Conservation (phyloP, 1,139 yeast species). For the Arxiozyma bovina region DNA sequence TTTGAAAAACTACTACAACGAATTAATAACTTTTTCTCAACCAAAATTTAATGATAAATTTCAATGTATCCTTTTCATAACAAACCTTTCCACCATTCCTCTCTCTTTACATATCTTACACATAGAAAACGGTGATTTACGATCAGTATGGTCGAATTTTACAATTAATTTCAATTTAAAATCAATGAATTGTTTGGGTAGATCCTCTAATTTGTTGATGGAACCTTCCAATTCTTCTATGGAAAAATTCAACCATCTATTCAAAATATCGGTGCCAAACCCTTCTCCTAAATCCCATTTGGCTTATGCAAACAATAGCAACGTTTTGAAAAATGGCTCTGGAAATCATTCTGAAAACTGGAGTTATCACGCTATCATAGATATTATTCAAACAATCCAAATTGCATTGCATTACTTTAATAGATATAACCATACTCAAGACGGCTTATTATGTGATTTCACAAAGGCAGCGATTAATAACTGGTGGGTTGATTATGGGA, state of each 20-base stretch:
- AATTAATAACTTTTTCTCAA: slow-evolving; percentile 48
- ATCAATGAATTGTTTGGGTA: slow-evolving; percentile 73
- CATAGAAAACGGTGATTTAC: slow-evolving; percentile 54
- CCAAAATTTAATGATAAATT: slow-evolving; percentile 41
- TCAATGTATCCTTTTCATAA: slow-evolving; percentile 58
- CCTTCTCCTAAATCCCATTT: not conserved
- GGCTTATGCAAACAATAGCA: not conserved
- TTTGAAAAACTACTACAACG: slow-evolving; percentile 56
- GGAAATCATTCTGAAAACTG: not conserved
- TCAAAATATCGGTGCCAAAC: slow-evolving; percentile 36
- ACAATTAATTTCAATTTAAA: slow-evolving; percentile 68
- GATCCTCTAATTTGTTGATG: slow-evolving; percentile 63
- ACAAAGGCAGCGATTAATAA: slow-evolving; percentile 62
- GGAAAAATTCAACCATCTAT: slow-evolving; percentile 75
- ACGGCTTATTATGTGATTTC: slow-evolving; percentile 71
- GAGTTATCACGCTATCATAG: slow-evolving; percentile 39
- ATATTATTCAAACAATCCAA: slow-evolving; percentile 66
- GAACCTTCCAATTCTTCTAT: slow-evolving; percentile 69
- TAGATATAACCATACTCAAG: slow-evolving; percentile 52
- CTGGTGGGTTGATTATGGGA: slow-evolving; percentile 83
- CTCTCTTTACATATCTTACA: slow-evolving; percentile 65
- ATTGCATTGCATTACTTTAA: slow-evolving; percentile 71
- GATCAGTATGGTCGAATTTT: slow-evolving; percentile 46
- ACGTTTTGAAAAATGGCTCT: not conserved
- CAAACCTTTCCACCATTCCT: slow-evolving; percentile 73